These are phyloP conservation scores for Fraxinus albicans DNA, from an alignment of 305 asterid genomes.

Conservation along the genomic window DNA sequence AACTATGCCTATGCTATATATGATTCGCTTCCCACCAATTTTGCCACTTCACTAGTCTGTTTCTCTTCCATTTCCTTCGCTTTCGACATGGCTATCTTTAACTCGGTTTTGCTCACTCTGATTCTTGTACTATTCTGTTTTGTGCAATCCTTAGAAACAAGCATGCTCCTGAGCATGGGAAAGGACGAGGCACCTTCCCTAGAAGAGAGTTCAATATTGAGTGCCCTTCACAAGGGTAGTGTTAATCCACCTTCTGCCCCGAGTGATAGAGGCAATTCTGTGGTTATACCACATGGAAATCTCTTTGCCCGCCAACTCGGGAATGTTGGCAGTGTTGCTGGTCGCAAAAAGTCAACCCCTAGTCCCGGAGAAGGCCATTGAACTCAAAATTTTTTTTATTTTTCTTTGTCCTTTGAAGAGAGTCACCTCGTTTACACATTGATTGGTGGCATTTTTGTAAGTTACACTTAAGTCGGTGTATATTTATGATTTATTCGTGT, in stretches of 20 bases:
- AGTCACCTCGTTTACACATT: not conserved
- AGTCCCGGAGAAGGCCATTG: slow-evolving; percentile 34
- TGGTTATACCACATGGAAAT: not conserved
- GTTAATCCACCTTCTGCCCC: not conserved
- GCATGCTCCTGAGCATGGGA: slow-evolving; percentile 24
- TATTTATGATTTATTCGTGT: not conserved
- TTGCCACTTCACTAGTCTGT: not conserved
- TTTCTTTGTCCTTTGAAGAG: not conserved
- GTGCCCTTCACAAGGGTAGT: not conserved
- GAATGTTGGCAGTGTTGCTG: not conserved
- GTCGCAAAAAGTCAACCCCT: slow-evolving; percentile 25
- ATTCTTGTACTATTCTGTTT: slow-evolving; percentile 5
- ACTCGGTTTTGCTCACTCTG: slow-evolving; percentile 1
- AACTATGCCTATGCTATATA: not conserved
- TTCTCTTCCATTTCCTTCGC: not conserved
- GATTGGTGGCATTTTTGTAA: not conserved
- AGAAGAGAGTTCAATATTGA: slow-evolving; percentile 4
- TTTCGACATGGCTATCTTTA: slow-evolving; percentile 15
- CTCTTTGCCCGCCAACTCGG: not conserved
- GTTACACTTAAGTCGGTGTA: not conserved
- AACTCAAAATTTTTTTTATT: not conserved
- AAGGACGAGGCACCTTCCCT: slow-evolving; percentile 1
- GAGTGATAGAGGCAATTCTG: not conserved
- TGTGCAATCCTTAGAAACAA: slow-evolving; percentile 29
- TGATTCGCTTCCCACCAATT: not conserved